Evolutionary conservation across 2,329 filamentous ascomycete species (phyloP), one percentile per base, ranked within the genome.

Genomic region (Hymenoscyphus occultus): DNA sequence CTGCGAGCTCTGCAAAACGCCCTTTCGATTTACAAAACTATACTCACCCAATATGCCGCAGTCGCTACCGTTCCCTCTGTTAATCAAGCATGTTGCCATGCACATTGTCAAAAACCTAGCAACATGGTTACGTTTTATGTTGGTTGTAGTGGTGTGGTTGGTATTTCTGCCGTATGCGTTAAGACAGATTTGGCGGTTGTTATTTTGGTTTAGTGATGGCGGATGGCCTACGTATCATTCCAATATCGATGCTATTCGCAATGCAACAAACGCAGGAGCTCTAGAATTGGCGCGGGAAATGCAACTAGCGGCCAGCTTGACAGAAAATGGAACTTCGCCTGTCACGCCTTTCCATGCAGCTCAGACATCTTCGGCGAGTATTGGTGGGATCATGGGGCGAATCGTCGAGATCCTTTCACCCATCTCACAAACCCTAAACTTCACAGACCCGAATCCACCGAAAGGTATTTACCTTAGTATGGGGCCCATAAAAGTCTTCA

Each of bases 1-100:
- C 81, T 99, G 96, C 83, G 95, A 99, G 81, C 88, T 99, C 42
- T 99, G 95, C 87, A 99, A 99, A 81, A 99, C 95, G 2, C 89
- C 93, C 0, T 99, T 98, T 76, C 91, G 93, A 67, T 99, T 99
- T 81, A 99, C 95, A 62, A 99, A 99, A 79, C 86, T 99, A 48
- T 99, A 99, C 80, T 89, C 93, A 67, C 92, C 93, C 3, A 86
- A 93, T 74, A 99, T 99, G 95, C 96, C 95, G 1, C 85, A 86
- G 68, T 87, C 86, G 13, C 84, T 99, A 14, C 95, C 96, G 0
- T 84, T 89, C 51, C 84, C 89, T 59, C 83, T 99, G 68, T 97
- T 99, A 73, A 71, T 93, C 64, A 88, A 87, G 69, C 91, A 96
- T 77, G 87, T 94, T 72, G 80, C 86, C 62, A 83, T 91, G 59